phyloP scores from a whole-genome alignment of 2,329 filamentous ascomycete genomes.

The Ilyonectria mors-panacis region DNA sequence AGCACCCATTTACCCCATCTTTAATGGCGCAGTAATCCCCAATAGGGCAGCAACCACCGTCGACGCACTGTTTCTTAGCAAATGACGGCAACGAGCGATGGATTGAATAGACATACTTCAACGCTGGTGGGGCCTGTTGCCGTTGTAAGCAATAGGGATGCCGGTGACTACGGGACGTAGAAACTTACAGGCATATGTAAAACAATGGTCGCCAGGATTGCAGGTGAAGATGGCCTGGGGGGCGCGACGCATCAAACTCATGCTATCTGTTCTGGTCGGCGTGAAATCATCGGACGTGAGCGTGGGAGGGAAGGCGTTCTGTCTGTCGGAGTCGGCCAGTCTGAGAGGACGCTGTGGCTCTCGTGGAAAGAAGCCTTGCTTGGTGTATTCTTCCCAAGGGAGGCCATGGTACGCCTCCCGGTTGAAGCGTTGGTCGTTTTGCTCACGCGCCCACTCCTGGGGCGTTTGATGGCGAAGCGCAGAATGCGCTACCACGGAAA shows the following conservation, averaged over 20 bases:
- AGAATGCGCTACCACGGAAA: too few relatives aligned
- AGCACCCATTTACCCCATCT: neutral
- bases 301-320: neutral
- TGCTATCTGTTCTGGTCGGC: slow-evolving; percentile 1
- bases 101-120: neutral
- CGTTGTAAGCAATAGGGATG: neutral
- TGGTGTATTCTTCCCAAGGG: neutral
- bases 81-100: slow-evolving; percentile 1
- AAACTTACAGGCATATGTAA: neutral
- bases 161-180: too few relatives aligned
- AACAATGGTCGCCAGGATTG: too few relatives aligned
- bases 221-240: too few relatives aligned
- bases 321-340: neutral
- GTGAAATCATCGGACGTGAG: neutral
- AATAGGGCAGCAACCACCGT: slow-evolving; percentile 5
- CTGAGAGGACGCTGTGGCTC: neutral
- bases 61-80: slow-evolving; percentile 1
- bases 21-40: slow-evolving; percentile 7
- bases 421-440: too few relatives aligned
- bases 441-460: too few relatives aligned
- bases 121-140: slow-evolving; percentile 5
- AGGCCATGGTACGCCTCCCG: too few relatives aligned
- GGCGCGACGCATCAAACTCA: neutral
- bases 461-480: too few relatives aligned
- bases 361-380: slow-evolving; percentile 3